Evolutionary conservation across 352 stramenopile genomes (phyloP).

Genomic region (Phytophthora nicotianae): DNA sequence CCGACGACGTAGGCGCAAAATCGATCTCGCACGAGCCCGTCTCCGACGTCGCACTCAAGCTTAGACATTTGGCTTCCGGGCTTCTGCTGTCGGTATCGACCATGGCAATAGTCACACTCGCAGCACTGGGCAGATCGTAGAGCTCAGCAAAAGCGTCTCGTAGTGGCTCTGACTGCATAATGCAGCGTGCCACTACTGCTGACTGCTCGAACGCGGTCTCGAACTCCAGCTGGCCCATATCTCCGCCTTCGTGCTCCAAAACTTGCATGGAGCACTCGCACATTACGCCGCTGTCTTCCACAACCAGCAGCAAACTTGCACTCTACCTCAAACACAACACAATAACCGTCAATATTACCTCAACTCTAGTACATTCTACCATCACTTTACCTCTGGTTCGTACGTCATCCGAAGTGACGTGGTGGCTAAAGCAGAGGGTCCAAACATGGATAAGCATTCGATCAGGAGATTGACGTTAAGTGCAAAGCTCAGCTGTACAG

Average conservation of each 20-base stretch:
- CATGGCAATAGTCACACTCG: slow-evolving; percentile 81
- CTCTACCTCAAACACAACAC: slow-evolving; percentile 31
- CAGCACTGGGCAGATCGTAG: slow-evolving; percentile 84
- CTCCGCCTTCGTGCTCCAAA: slow-evolving; percentile 76
- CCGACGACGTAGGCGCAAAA: slow-evolving; percentile 67
- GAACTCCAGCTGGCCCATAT: slow-evolving; percentile 75
- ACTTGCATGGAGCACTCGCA: slow-evolving; percentile 87
- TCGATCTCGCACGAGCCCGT: slow-evolving; percentile 84
- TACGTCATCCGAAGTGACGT: slow-evolving; percentile 83
- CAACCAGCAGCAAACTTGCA: slow-evolving; percentile 65
- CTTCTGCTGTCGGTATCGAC: slow-evolving; percentile 28
- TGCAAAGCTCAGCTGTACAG: slow-evolving; percentile 68
- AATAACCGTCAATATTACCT: slow-evolving; percentile 3
- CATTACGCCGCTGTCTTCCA: slow-evolving; percentile 86
- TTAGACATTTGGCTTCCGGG: slow-evolving; percentile 47
- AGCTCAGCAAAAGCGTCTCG: slow-evolving; percentile 84
- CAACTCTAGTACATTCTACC: slow-evolving; percentile 2
- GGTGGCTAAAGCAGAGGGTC: slow-evolving; percentile 58
- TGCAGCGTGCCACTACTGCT: slow-evolving; percentile 73
- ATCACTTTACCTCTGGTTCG: slow-evolving; percentile 49
- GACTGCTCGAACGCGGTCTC: slow-evolving; percentile 81
- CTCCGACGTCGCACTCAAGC: slow-evolving; percentile 71
- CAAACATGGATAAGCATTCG: slow-evolving; percentile 86
- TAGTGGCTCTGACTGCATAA: slow-evolving; percentile 83
- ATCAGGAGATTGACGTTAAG: slow-evolving; percentile 75